These are phyloP conservation scores for Phytophthora syringae DNA, from an alignment of 352 stramenopile genomes.

Conservation along the genomic window DNA sequence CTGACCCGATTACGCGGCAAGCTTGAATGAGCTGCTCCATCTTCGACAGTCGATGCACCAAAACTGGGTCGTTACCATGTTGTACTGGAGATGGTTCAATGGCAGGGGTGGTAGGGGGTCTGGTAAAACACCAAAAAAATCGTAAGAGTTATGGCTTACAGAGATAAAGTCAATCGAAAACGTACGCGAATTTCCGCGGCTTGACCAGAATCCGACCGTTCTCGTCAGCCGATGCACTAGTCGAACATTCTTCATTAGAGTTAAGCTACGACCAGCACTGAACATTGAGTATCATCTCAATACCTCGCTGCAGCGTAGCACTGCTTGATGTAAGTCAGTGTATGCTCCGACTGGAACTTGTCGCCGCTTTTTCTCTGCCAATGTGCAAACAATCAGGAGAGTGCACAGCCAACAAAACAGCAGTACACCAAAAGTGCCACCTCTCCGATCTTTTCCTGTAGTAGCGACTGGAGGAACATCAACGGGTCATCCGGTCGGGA, in stretches of 20 bases:
- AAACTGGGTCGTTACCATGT: conserved; percentile 42
- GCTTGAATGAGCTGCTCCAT: conserved; percentile 84
- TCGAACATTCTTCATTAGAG: not conserved
- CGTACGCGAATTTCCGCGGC: conserved; percentile 68
- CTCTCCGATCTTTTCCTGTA: conserved; percentile 86
- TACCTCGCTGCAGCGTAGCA: conserved; percentile 87
- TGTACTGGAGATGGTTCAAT: conserved; percentile 7
- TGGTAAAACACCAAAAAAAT: not conserved
- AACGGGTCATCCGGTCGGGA: conserved; percentile 87
- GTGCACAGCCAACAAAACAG: not conserved
- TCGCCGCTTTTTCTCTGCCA: conserved; percentile 51
- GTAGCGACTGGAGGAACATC: conserved; percentile 77
- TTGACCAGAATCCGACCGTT: conserved; percentile 84
- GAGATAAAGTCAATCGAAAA: too few relatives aligned
- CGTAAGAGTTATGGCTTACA: too few relatives aligned
- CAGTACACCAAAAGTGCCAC: conserved; percentile 33
- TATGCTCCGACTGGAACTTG: conserved; percentile 84
- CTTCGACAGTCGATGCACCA: conserved; percentile 64
- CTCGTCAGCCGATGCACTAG: conserved; percentile 80
- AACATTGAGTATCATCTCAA: not conserved
- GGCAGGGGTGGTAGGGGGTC: conserved; percentile 3
- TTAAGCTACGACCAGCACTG: not conserved
- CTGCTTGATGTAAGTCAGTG: conserved; percentile 85
- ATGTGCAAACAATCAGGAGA: too few relatives aligned
- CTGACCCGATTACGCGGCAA: conserved; percentile 82